Base-by-base conservation (phyloP, 176 grass and related monocot genomes). In the Oryza rufipogon region DNA sequence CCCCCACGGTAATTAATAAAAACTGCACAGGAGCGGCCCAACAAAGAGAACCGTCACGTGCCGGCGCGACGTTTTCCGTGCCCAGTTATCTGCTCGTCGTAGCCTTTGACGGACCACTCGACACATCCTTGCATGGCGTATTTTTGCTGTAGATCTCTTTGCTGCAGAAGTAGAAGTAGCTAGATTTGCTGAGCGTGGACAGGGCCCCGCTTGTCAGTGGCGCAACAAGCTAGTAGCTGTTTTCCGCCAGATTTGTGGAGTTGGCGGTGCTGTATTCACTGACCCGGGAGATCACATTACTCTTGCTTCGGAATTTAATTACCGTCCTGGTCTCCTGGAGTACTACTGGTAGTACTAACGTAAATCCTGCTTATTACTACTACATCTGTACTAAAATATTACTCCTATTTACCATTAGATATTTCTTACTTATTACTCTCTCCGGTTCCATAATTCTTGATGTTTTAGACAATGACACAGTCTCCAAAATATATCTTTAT, bases 21-120 rank as follows among this genome's bases (percentile, higher is more conserved):
- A 61, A 20, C 48, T 25, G 74, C 44, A 56, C 54, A 17, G 49
- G 49, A 52, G 49, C 49, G 49, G 15, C 49, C 49, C 79, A 9
- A 2, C 66, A 80, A 33, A 11, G 22, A 34, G 32, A 34, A 22
- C 61, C 61, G 32, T 85, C 87, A 80, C 82, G 76, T 76, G 87
- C 42, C 19, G 5, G 39, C 38, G 86, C 52, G 23, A 19, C 28
- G 25, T 25, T 71, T 33, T 3, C 52, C 22, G 2, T 36, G 22
- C 3, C 48, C 39, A 41, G 20, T 82, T 46, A 49, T 64, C 75
- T 28, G 66, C 71, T 52, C 1, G 28, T 4, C 6, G 19, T 51
- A 20, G 54, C 54, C 49, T 52, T 52, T 52, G 49, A 52, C 49
- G 49, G 15, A 16, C 49, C 17, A 52, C 49, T 14, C 2, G 48